Percentiles rank a stretch among this genome's conserved stretches.
Conservation (phyloP, 2,329 filamentous ascomycete species). For the Phyllosticta citrichinensis region DNA sequence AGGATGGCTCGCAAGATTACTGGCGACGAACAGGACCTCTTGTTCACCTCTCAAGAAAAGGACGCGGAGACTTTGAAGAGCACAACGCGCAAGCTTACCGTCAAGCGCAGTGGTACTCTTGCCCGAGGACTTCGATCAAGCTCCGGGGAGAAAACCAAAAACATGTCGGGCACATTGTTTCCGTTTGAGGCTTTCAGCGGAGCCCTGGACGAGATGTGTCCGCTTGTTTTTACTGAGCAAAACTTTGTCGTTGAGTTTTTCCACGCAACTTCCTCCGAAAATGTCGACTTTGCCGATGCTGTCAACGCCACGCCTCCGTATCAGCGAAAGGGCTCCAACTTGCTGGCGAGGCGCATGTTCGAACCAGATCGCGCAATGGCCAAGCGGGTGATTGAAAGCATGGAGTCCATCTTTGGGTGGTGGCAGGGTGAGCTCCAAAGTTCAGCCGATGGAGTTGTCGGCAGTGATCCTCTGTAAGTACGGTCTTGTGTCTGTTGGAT, state of each 20-base stretch:
- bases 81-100: constrained; percentile 79
- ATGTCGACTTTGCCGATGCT: constrained; percentile 72
- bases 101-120: constrained; percentile 84
- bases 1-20: constrained; percentile 63
- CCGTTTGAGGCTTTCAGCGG: constrained; percentile 74
- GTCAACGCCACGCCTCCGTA: constrained; percentile 57
- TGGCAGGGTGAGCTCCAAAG: constrained; percentile 68
- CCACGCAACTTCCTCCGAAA: constrained; percentile 78
- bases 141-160: constrained; percentile 49
- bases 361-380: constrained; percentile 83
- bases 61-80: constrained; percentile 62
- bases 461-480: constrained; percentile 69
- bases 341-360: constrained; percentile 65
- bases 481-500: not conserved
- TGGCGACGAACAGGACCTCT: constrained; percentile 67
- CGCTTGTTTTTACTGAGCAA: constrained; percentile 82
- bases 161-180: constrained; percentile 55
- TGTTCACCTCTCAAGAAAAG: constrained; percentile 88
- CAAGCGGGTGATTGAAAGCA: constrained; percentile 71
- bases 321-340: constrained; percentile 59
- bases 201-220: constrained; percentile 70
- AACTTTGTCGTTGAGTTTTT: constrained; percentile 98
- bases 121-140: constrained; percentile 63
- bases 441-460: constrained; percentile 74
- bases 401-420: constrained; percentile 82